Percentiles rank a stretch among this genome's conserved stretches.
phyloP scores from a whole-genome alignment of 305 asterid species.

The Fraxinus latifolia region DNA sequence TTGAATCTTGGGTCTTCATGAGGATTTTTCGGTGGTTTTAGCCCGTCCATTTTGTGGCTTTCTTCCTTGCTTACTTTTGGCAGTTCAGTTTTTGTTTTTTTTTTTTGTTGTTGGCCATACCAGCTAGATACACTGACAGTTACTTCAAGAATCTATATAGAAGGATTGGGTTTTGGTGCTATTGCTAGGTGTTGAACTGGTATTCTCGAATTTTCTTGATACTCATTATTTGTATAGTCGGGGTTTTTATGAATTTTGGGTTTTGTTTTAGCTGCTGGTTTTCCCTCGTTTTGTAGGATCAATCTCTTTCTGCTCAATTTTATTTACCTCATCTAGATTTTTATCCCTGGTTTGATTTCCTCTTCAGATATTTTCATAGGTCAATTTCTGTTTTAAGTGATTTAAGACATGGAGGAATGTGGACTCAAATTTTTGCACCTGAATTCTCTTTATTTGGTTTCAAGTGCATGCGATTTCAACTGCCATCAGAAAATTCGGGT shows the following conservation, averaged over 20 bases:
- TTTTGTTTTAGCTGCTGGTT: background rate
- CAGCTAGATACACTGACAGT: background rate
- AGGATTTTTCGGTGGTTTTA: background rate
- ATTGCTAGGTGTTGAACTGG: background rate
- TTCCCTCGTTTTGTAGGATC: background rate
- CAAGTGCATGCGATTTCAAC: background rate
- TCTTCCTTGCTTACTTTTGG: background rate
- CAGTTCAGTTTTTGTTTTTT: background rate
- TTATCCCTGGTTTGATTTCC: background rate
- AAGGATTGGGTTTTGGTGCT: background rate
- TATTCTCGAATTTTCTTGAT: background rate
- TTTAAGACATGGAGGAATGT: background rate
- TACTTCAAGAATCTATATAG: background rate
- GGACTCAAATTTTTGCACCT: background rate
- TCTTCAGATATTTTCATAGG: background rate
- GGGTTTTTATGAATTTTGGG: background rate
- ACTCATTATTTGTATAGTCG: background rate
- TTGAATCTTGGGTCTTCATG: background rate
- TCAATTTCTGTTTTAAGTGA: background rate
- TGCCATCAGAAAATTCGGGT: background rate
- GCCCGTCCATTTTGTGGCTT: background rate
- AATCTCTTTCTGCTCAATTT: background rate
- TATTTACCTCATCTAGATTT: background rate
- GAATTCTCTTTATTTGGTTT: background rate
- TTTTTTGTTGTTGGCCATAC: background rate